Conservation (phyloP, 805 yeast genomes). For the Starmerella stigmatis region DNA sequence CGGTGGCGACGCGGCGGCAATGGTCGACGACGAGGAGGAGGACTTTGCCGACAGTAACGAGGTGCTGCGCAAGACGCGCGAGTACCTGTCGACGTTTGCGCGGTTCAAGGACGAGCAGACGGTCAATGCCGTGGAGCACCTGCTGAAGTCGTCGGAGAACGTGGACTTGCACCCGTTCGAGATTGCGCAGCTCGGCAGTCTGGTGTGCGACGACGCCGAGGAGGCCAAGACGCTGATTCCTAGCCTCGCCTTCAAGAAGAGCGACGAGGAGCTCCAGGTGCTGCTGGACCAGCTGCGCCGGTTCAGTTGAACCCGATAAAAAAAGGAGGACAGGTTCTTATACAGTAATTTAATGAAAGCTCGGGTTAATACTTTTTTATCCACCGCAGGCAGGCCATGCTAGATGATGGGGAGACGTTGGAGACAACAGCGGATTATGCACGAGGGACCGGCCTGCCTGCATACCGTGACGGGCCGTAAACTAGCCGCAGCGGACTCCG, state of each 20-base stretch:
- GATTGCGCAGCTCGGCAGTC: conserved; percentile 76
- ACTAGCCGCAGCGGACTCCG: too few species aligned
- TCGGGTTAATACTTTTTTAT: too few species aligned
- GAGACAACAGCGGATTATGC: too few species aligned
- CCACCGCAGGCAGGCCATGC: too few species aligned
- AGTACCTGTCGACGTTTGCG: conserved; percentile 73
- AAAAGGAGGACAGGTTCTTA: too few species aligned
- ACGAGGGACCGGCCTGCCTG: too few species aligned
- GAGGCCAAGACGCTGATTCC: conserved; percentile 94
- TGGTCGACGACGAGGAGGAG: conserved; percentile 28
- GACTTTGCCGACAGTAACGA: conserved; percentile 30
- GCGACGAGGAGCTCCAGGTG: conserved; percentile 78
- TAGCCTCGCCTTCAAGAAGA: conserved; percentile 66
- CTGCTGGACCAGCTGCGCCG: conserved; percentile 72
- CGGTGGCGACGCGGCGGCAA: conserved; percentile 26
- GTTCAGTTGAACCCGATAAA: conserved; percentile 22
- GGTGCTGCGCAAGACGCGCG: conserved; percentile 83
- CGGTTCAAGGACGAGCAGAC: conserved; percentile 88
- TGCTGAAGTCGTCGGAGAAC: conserved; percentile 64
- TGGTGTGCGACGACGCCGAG: conserved; percentile 92
- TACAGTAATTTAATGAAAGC: too few species aligned
- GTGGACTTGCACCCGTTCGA: conserved; percentile 86
- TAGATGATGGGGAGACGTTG: too few species aligned
- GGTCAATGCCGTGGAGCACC: conserved; percentile 82
- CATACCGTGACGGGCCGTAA: too few species aligned